Evolutionary conservation across 345 rosid species (phyloP).

Genomic region (Linum trigynum): DNA sequence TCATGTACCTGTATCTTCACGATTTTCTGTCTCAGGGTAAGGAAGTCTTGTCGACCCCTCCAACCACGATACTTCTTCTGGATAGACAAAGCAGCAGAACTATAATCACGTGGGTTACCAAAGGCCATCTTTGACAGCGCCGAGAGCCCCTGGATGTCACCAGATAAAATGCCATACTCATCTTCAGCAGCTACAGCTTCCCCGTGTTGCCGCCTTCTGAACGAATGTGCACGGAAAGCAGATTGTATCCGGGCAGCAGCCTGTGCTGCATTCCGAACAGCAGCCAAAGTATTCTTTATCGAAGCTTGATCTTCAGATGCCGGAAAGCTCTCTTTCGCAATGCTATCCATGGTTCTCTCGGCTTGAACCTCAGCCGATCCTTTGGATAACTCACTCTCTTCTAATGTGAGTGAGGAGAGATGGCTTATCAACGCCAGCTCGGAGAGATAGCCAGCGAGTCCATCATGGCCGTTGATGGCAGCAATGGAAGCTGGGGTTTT

Average conservation of each 20-base stretch:
- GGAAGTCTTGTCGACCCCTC: slow-evolving; percentile 70
- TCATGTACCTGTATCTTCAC: slow-evolving; percentile 76
- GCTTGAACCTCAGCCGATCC: slow-evolving; percentile 72
- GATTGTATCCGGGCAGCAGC: slow-evolving; percentile 92
- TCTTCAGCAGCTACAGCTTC: slow-evolving; percentile 25
- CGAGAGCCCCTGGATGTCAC: slow-evolving; percentile 51
- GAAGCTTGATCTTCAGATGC: slow-evolving; percentile 55
- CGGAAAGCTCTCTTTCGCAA: slow-evolving; percentile 27
- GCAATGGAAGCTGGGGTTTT: slow-evolving; percentile 79
- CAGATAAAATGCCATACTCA: slow-evolving; percentile 47
- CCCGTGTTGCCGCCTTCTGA: slow-evolving; percentile 51
- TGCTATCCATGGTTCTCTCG: slow-evolving; percentile 47
- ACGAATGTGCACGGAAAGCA: slow-evolving; percentile 96
- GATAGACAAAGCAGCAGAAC: slow-evolving; percentile 78
- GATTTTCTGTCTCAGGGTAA: slow-evolving; percentile 62
- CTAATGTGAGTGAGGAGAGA: slow-evolving; percentile 70
- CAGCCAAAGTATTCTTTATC: slow-evolving; percentile 69
- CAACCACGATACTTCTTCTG: slow-evolving; percentile 96
- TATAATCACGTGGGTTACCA: slow-evolving; percentile 36
- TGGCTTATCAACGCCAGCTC: slow-evolving; percentile 84
- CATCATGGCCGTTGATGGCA: slow-evolving; percentile 62
- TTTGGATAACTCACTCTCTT: slow-evolving; percentile 67
- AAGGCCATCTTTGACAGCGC: slow-evolving; percentile 47
- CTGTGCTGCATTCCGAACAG: slow-evolving; percentile 77
- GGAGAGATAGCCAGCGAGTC: slow-evolving; percentile 97